Conservation (phyloP, 2,329 filamentous ascomycete species). For the Helminthosporium solani region DNA sequence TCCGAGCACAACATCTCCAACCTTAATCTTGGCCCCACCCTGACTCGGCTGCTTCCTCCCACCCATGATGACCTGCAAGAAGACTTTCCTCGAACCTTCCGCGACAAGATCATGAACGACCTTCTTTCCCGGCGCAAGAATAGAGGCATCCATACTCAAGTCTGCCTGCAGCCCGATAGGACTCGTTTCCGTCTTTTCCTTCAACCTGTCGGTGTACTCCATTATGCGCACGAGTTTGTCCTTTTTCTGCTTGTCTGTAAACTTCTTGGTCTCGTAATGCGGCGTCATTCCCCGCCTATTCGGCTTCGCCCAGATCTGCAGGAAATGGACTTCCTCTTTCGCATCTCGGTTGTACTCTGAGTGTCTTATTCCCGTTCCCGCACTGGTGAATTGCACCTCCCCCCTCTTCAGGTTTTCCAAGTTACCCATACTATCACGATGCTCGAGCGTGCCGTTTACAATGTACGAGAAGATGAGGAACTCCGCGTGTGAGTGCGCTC, state of each 20-base stretch:
- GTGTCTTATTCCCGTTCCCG: conserved; percentile 78
- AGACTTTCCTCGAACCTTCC: conserved; percentile 68
- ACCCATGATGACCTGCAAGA: conserved; percentile 75
- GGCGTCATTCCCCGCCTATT: conserved; percentile 73
- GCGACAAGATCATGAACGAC: conserved; percentile 75
- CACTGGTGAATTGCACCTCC: conserved; percentile 87
- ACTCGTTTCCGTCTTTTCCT: conserved; percentile 65
- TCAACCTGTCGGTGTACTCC: conserved; percentile 65
- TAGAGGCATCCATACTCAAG: conserved; percentile 76
- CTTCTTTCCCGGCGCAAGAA: conserved; percentile 64
- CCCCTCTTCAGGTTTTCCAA: conserved; percentile 71
- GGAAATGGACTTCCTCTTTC: conserved; percentile 72
- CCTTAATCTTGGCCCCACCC: conserved; percentile 69
- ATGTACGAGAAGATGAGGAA: conserved; percentile 91
- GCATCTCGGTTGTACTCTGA: conserved; percentile 78
- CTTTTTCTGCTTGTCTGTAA: conserved; percentile 70
- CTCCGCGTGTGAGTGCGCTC: conserved; percentile 80
- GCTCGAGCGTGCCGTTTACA: conserved; percentile 80
- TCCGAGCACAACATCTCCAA: conserved; percentile 65
- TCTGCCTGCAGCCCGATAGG: conserved; percentile 79
- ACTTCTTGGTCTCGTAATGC: conserved; percentile 73
- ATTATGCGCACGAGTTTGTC: conserved; percentile 72
- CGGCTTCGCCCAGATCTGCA: conserved; percentile 86
- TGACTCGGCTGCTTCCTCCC: conserved; percentile 57
- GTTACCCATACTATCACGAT: conserved; percentile 80